These are phyloP conservation scores for Alternaria conjuncta DNA, from an alignment of 2,329 filamentous ascomycete genomes.

Conservation along the genomic window DNA sequence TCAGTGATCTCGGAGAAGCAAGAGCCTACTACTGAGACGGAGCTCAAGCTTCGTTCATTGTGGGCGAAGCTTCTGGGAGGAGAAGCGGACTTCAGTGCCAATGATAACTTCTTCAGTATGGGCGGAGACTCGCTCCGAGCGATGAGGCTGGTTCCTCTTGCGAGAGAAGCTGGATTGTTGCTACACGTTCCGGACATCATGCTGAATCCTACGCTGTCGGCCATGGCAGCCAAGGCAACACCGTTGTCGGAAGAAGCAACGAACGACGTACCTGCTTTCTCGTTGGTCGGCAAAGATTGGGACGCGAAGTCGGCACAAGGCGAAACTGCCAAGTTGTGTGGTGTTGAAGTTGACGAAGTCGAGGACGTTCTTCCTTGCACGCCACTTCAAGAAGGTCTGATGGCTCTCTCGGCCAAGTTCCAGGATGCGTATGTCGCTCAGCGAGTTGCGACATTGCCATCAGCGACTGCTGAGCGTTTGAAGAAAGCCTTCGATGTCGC, in stretches of 20 bases:
- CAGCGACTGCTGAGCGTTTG: constrained; percentile 42
- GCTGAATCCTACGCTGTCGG: constrained; percentile 52
- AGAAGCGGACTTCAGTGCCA: constrained; percentile 40
- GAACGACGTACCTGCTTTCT: constrained; percentile 39
- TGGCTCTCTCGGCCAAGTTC: constrained; percentile 49
- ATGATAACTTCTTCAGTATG: constrained; percentile 54
- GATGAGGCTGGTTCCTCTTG: constrained; percentile 64
- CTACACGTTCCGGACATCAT: constrained; percentile 65
- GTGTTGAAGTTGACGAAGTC: constrained; percentile 28
- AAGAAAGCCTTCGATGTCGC: constrained; percentile 48
- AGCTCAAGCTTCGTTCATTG: constrained; percentile 33
- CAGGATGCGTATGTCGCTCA: constrained; percentile 49
- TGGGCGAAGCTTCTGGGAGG: constrained; percentile 44
- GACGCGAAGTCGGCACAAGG: constrained; percentile 38
- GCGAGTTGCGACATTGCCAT: constrained; percentile 40
- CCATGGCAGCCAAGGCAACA: constrained; percentile 53
- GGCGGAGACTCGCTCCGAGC: constrained; percentile 60
- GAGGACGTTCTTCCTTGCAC: constrained; percentile 54
- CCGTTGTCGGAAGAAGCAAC: constrained; percentile 23
- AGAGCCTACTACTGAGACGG: constrained; percentile 39
- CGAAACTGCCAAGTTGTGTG: constrained; percentile 49
- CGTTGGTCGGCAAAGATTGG: constrained; percentile 38
- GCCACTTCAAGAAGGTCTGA: constrained; percentile 51
- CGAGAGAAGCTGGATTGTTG: constrained; percentile 56
- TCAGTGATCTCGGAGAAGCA: constrained; percentile 53